These are phyloP conservation scores for Ceratobasidium sp. DNA, from an alignment of 1,284 basidiomycete genomes.

Conservation along the genomic window DNA sequence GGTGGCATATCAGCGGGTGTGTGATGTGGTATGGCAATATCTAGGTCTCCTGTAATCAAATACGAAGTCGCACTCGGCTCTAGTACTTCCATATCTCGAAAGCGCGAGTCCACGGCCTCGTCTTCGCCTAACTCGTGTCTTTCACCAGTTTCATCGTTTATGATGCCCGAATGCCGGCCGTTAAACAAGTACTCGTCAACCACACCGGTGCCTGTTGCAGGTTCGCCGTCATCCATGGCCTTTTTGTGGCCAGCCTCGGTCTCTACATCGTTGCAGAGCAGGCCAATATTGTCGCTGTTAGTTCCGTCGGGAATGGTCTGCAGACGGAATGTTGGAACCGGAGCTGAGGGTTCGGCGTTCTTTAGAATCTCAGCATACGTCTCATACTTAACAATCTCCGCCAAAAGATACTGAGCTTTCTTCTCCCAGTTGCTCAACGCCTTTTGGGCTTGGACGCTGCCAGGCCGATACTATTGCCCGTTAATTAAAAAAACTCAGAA, in stretches of 20 bases:
- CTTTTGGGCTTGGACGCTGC: conserved; percentile 38
- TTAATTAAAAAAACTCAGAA: background rate
- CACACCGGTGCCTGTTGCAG: conserved; percentile 70
- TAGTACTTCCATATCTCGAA: conserved; percentile 49
- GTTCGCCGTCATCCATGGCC: conserved; percentile 51
- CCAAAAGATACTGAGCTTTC: conserved; percentile 36
- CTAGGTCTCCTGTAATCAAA: conserved; percentile 41
- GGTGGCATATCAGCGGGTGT: conserved; percentile 22
- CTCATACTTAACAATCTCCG: conserved; percentile 39
- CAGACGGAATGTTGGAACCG: background rate
- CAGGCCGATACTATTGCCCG: conserved; percentile 24
- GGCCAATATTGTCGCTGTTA: no score
- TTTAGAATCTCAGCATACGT: conserved; percentile 37
- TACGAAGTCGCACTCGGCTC: conserved; percentile 48
- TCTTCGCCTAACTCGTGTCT: conserved; percentile 53
- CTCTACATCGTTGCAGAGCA: no score
- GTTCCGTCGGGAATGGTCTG: no score
- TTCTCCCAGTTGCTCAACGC: conserved; percentile 38
- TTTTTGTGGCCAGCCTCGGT: conserved; percentile 75
- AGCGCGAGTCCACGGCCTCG: conserved; percentile 47
- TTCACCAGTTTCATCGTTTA: conserved; percentile 73
- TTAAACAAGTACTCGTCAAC: conserved; percentile 92
- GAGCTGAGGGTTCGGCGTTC: conserved; percentile 6
- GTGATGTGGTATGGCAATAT: conserved; percentile 33
- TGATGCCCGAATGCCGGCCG: conserved; percentile 77